Base-by-base conservation (phyloP, 2,329 filamentous ascomycete genomes). In the Colletotrichum truncatum region DNA sequence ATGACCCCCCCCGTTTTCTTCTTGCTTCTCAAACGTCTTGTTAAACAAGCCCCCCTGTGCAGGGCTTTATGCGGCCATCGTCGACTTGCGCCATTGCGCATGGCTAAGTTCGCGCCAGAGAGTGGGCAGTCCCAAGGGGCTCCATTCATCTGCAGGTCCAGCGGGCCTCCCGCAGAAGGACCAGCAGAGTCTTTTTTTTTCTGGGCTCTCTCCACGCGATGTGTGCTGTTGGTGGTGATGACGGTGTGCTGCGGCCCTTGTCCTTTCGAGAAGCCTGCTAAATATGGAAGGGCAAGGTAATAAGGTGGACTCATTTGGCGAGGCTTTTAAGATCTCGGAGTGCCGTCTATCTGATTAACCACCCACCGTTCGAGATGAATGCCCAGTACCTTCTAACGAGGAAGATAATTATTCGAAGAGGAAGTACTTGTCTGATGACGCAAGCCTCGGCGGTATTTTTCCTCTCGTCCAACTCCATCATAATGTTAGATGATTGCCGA, bases 71-170 rank as follows among this genome's bases (percentile, higher is more conserved):
- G 55, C 55, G 55, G 45, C 55, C 55, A 48, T 65, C 62, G 28
- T 61, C 57, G 43, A 55, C 30, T 65, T 62, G 57, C 57, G 49
- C 57, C 36, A 62, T 53, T 43, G 57, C 36, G 62, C 62, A 30
- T 56, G 30, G 41, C 32, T n/a, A 14, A 36, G 48, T 49, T 54
- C 41, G 58, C 57, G 43, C 57, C 39, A 66, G 49, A 66, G 49
- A 41, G 38, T 48, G 48, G 55, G 16, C 26, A 23, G 48, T 6
- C 39, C 41, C 23, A 43, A 34, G 54, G 25, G 28, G 16, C 36
- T 46, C 57, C 63, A 48, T 66, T 38, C 34, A 43, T 62, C 63
- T 66, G 63, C 63, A 66, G 63, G 63, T 56, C 58, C 63, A 51
- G 51, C 57, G 57, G 57, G 41, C 57, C 57, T 60, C 57, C 63